A percentile compares a stretch with the other conserved stretches of the same genome.
Conservation (phyloP, 768 basidiomycete genomes). For the Lactarius hatsudake region DNA sequence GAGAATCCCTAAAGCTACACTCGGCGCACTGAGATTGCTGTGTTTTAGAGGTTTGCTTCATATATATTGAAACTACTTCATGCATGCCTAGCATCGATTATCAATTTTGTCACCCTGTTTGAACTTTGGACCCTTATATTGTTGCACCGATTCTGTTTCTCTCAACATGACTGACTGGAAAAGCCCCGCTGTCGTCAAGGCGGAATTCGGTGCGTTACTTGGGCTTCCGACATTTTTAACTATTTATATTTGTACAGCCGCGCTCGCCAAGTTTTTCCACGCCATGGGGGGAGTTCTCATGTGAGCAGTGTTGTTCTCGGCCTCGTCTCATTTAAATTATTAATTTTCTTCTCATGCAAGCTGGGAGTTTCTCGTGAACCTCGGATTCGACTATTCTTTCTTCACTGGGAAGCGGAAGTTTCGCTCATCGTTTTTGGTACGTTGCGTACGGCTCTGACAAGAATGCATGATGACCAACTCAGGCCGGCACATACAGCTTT, state of each 20-base stretch:
- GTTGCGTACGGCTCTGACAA: not conserved
- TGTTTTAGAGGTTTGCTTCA: not conserved
- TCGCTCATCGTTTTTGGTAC: not conserved
- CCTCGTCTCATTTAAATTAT: not conserved
- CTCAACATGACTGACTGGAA: not conserved
- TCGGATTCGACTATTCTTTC: not conserved
- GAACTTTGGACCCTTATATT: not conserved
- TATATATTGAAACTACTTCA: not conserved
- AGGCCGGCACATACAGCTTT: not conserved
- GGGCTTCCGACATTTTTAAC: not conserved
- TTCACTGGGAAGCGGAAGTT: not conserved
- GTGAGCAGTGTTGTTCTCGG: not conserved
- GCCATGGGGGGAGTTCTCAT: slow-evolving; percentile 16
- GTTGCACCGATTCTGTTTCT: not conserved
- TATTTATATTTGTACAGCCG: not conserved
- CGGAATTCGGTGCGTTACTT: not conserved
- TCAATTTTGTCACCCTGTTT: not conserved
- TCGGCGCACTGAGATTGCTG: too few relatives aligned
- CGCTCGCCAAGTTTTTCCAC: slow-evolving; percentile 2
- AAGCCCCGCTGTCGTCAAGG: not conserved
- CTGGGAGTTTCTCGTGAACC: not conserved
- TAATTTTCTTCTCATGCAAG: not conserved
- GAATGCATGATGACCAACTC: not conserved
- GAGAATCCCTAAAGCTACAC: too few relatives aligned
- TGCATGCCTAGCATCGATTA: not conserved